Evolutionary conservation across 805 yeast species (phyloP).

Genomic region (Suhomyces pyralidae): DNA sequence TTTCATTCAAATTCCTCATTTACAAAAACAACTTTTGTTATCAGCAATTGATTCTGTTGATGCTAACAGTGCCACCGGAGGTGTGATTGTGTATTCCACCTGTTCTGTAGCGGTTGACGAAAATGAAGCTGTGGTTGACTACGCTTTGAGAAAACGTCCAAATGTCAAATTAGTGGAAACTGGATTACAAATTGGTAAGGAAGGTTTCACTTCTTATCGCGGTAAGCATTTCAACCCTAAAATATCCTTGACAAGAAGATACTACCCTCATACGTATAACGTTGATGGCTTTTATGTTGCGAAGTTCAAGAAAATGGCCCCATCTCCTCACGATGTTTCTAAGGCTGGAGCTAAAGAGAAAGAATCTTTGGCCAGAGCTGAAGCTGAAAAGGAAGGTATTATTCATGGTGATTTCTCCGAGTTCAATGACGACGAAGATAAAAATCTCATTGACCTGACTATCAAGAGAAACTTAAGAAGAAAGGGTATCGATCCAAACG

Average conservation of each 20-base stretch:
- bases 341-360: slow-evolving; percentile 88
- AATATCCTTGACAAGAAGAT: slow-evolving; percentile 82
- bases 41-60: slow-evolving; percentile 98
- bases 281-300: slow-evolving; percentile 99
- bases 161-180: slow-evolving; percentile 93
- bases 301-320: slow-evolving; percentile 85
- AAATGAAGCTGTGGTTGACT: slow-evolving; percentile 98
- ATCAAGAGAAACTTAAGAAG: slow-evolving; percentile 62
- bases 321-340: slow-evolving; percentile 80
- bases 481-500: slow-evolving; percentile 70
- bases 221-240: slow-evolving; percentile 86
- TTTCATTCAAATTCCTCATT: slow-evolving; percentile 92
- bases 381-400: slow-evolving; percentile 76
- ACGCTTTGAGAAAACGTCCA: slow-evolving; percentile 93
- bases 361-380: slow-evolving; percentile 77
- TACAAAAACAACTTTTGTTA: slow-evolving; percentile 88
- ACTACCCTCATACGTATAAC: slow-evolving; percentile 97
- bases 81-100: slow-evolving; percentile 92
- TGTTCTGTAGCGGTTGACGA: slow-evolving; percentile 98
- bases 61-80: slow-evolving; percentile 88
- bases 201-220: slow-evolving; percentile 89
- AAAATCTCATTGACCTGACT: slow-evolving; percentile 64
- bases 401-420: slow-evolving; percentile 83
- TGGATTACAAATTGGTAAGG: slow-evolving; percentile 90
- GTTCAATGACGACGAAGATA: slow-evolving; percentile 76